Conservation (phyloP, 1,284 basidiomycete species). For the Cutaneotrichosporon sp. region DNA sequence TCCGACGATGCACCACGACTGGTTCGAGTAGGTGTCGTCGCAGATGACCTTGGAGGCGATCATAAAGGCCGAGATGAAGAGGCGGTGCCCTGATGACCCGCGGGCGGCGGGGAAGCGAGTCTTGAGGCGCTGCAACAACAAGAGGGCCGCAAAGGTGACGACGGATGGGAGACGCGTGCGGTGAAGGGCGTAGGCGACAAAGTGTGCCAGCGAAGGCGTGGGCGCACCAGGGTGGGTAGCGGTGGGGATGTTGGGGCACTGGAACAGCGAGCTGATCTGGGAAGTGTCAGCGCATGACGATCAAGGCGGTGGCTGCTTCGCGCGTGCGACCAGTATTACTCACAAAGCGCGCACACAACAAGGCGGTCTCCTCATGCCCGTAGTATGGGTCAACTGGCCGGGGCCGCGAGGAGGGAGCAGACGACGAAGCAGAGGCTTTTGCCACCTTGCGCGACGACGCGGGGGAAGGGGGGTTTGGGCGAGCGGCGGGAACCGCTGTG, state of each 20-base stretch:
- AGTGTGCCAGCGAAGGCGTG: slow-evolving; percentile 67
- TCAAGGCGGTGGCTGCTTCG: background rate
- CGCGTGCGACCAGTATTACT: slow-evolving; percentile 52
- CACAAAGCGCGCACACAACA: slow-evolving; percentile 72
- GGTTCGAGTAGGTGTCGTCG: slow-evolving; percentile 96
- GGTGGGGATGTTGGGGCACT: slow-evolving; percentile 53
- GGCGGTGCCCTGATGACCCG: slow-evolving; percentile 84
- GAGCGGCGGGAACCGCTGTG: slow-evolving; percentile 35
- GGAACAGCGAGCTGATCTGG: slow-evolving; percentile 57
- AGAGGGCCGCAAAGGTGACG: slow-evolving; percentile 82
- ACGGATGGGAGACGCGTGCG: slow-evolving; percentile 78
- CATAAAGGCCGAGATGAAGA: slow-evolving; percentile 94
- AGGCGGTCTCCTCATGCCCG: slow-evolving; percentile 69
- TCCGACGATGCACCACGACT: slow-evolving; percentile 91
- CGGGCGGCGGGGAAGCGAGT: slow-evolving; percentile 87
- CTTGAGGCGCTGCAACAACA: slow-evolving; percentile 83
- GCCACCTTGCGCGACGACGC: slow-evolving; percentile 47
- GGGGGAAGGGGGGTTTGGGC: slow-evolving; percentile 44
- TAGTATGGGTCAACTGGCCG: slow-evolving; percentile 66
- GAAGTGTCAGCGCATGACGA: background rate
- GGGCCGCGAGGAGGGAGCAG: slow-evolving; percentile 41
- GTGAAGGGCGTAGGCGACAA: slow-evolving; percentile 87
- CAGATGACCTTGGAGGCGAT: slow-evolving; percentile 70
- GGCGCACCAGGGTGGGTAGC: slow-evolving; percentile 45
- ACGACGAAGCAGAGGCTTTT: slow-evolving; percentile 46